Percentiles rank a stretch among this genome's conserved stretches.
Evolutionary conservation across 352 stramenopile species (phyloP).

Genomic region (Poterioochromonas sp.): DNA sequence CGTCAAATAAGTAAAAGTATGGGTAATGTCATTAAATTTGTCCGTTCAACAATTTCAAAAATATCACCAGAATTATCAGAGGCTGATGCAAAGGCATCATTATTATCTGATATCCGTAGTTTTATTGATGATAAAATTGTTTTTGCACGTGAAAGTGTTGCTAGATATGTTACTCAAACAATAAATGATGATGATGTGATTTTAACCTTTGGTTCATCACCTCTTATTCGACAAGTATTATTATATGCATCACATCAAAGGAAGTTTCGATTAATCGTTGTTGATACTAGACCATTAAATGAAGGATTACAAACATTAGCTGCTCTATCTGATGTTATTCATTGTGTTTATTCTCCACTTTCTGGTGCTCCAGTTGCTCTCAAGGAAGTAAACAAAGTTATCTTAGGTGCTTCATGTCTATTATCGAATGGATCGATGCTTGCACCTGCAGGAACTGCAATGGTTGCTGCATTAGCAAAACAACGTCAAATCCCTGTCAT

Average conservation of each 20-base stretch:
- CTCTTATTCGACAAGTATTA: slow-evolving; percentile 75
- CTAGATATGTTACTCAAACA: slow-evolving; percentile 68
- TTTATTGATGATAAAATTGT: slow-evolving; percentile 85
- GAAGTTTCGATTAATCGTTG: slow-evolving; percentile 80
- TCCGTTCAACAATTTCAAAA: slow-evolving; percentile 61
- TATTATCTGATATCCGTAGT: slow-evolving; percentile 62
- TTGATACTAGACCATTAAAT: slow-evolving; percentile 75
- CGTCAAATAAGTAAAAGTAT: slow-evolving; percentile 1
- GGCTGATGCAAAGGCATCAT: slow-evolving; percentile 60
- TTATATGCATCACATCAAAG: slow-evolving; percentile 44
- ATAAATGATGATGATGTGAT: slow-evolving; percentile 83
- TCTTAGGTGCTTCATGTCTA: slow-evolving; percentile 82
- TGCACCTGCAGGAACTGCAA: slow-evolving; percentile 73
- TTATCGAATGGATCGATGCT: slow-evolving; percentile 89
- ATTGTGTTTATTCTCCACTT: slow-evolving; percentile 74
- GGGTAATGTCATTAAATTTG: slow-evolving; percentile 41
- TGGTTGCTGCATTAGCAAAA: slow-evolving; percentile 79
- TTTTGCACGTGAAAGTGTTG: slow-evolving; percentile 75
- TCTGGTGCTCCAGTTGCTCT: slow-evolving; percentile 90
- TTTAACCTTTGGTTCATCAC: slow-evolving; percentile 82
- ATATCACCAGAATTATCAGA: slow-evolving; percentile 62
- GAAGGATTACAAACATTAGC: slow-evolving; percentile 57
- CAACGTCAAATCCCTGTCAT: slow-evolving; percentile 85
- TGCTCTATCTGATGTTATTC: slow-evolving; percentile 49
- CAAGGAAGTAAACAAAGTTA: slow-evolving; percentile 88